Percentiles rank a stretch among this genome's conserved stretches.
Evolutionary conservation across 1,284 basidiomycete genomes (phyloP).

Genomic region (Chiua sp.): DNA sequence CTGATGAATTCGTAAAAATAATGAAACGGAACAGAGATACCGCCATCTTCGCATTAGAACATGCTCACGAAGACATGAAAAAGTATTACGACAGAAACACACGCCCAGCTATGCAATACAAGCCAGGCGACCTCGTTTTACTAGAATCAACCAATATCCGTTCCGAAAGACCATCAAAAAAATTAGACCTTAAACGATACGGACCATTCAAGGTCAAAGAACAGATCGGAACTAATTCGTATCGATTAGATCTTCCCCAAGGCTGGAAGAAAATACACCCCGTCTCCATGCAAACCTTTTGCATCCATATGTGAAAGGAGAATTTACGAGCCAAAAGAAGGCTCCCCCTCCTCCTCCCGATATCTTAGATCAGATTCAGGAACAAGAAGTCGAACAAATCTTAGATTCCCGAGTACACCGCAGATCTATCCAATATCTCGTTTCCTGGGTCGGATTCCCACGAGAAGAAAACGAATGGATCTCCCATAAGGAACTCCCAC

Average conservation of each 20-base stretch:
- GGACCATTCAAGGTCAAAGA: background rate
- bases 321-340: background rate
- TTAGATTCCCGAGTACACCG: too few relatives aligned
- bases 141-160: background rate
- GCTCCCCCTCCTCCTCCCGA: too few relatives aligned
- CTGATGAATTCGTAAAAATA: too few relatives aligned
- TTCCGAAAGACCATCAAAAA: background rate
- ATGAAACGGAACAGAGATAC: too few relatives aligned
- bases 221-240: background rate
- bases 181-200: background rate
- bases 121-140: background rate
- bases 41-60: background rate
- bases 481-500: too few relatives aligned
- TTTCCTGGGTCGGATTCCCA: too few relatives aligned
- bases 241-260: background rate
- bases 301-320: background rate
- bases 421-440: too few relatives aligned
- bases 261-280: background rate
- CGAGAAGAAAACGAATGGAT: too few relatives aligned
- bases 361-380: too few relatives aligned
- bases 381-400: too few relatives aligned
- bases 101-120: accelerated
- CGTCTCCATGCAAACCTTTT: background rate
- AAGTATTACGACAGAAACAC: background rate
- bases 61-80: background rate